Conservation (phyloP, 164 flowering plant genomes). For the Kalanchoe fedtschenkoi region DNA sequence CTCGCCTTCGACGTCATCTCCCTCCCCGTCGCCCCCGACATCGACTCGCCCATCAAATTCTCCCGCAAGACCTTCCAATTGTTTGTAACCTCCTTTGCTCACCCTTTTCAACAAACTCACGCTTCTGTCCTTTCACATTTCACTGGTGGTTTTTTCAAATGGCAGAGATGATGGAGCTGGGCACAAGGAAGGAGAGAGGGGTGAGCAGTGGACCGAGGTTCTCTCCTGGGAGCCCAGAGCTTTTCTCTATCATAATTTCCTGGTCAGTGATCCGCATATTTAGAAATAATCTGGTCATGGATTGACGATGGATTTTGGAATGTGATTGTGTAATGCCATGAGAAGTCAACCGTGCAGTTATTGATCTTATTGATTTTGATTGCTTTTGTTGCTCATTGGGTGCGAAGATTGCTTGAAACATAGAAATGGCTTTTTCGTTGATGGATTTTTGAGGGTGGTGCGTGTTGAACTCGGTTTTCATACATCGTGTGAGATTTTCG, state of each 20-base stretch:
- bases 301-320: not conserved
- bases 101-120: no score
- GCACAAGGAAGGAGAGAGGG: slow-evolving; percentile 8
- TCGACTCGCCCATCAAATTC: slow-evolving; percentile 15
- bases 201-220: slow-evolving; percentile 55
- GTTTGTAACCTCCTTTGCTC: slow-evolving; percentile 16
- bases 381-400: not conserved
- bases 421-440: no score
- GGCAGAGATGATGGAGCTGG: slow-evolving; percentile 26
- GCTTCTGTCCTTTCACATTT: no score
- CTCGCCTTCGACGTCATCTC: slow-evolving; percentile 37
- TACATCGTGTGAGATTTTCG: not conserved
- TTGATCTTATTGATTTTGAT: not conserved
- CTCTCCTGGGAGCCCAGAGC: slow-evolving; percentile 68
- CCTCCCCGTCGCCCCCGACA: slow-evolving; percentile 28
- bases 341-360: not conserved
- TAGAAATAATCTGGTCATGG: not conserved
- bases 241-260: slow-evolving; percentile 50
- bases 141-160: not conserved
- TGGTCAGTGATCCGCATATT: slow-evolving; percentile 24
- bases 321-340: not conserved
- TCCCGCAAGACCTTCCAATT: slow-evolving; percentile 21
- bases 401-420: no score
- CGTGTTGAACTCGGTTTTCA: no score
- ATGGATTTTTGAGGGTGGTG: no score